These are phyloP conservation scores for Diaporthe sp. DNA, from an alignment of 2,329 filamentous ascomycete species.

Conservation along the genomic window DNA sequence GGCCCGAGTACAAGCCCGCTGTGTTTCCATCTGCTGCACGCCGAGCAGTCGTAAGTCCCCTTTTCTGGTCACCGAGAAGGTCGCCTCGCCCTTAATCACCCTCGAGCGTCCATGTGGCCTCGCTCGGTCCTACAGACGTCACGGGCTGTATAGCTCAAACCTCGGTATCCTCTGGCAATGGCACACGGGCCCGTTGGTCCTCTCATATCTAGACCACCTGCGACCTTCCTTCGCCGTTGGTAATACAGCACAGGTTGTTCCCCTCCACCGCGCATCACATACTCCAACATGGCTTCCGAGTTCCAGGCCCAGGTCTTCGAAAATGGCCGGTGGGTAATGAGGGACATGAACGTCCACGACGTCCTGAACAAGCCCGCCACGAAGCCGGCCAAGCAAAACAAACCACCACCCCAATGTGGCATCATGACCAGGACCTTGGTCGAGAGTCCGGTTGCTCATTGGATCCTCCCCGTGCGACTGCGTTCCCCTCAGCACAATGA, in stretches of 20 bases:
- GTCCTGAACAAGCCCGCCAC: constrained; percentile 52
- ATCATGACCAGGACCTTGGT: constrained; percentile 83
- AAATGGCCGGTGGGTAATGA: constrained; percentile 67
- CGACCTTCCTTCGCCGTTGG: constrained; percentile 24
- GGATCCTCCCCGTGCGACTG: constrained; percentile 83
- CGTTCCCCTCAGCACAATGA: constrained; percentile 79
- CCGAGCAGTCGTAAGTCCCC: background rate
- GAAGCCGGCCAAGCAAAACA: constrained; percentile 43
- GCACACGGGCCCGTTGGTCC: constrained; percentile 22
- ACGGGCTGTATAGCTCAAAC: constrained; percentile 23
- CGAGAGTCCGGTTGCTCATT: constrained; percentile 78
- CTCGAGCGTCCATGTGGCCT: constrained; percentile 14
- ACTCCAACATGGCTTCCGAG: constrained; percentile 59
- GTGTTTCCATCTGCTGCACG: constrained; percentile 12
- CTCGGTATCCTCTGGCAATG: constrained; percentile 23
- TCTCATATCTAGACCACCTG: constrained; percentile 27
- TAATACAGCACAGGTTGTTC: constrained; percentile 24
- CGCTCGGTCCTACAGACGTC: constrained; percentile 15
- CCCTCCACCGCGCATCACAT: constrained; percentile 18
- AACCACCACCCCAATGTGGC: constrained; percentile 68
- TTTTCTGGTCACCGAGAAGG: constrained; percentile 5
- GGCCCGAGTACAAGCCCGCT: constrained; percentile 11
- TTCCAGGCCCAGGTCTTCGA: constrained; percentile 66
- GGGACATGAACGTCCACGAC: constrained; percentile 58
- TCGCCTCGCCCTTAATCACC: constrained; percentile 13